A percentile compares a stretch with the other conserved stretches of the same genome.
Evolutionary conservation across 805 yeast species (phyloP).

Genomic region (Zygosaccharomyces kombuchaensis): DNA sequence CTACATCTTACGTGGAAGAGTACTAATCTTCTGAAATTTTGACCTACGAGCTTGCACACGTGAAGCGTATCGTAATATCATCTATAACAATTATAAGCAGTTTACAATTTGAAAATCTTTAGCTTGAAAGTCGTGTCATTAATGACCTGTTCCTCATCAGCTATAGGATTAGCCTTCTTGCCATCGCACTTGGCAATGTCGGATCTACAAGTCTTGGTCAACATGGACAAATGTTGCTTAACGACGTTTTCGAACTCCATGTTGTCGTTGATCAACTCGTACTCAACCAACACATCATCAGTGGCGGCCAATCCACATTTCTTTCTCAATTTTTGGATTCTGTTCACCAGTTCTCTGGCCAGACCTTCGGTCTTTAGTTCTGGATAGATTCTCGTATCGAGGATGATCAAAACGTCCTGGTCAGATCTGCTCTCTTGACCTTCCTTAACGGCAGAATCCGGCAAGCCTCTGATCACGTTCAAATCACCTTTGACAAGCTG

Average conservation of each 20-base stretch:
- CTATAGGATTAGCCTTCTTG: constrained; percentile 51
- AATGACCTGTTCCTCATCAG: constrained; percentile 82
- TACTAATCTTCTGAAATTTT: background rate
- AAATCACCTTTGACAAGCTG: constrained; percentile 82
- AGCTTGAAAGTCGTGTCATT: constrained; percentile 76
- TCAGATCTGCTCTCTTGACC: constrained; percentile 89
- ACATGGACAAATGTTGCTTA: constrained; percentile 57
- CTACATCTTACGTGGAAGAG: background rate
- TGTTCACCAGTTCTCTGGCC: constrained; percentile 93
- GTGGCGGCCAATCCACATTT: constrained; percentile 92
- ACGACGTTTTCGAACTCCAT: constrained; percentile 61
- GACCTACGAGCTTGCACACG: background rate
- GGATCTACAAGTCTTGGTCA: constrained; percentile 73
- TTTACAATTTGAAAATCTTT: constrained; percentile 65
- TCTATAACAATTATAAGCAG: constrained; percentile 3
- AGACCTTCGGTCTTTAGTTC: constrained; percentile 90
- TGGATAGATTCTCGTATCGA: constrained; percentile 83
- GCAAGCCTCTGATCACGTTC: constrained; percentile 84
- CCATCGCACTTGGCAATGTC: constrained; percentile 41
- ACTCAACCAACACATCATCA: constrained; percentile 89
- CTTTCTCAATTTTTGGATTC: constrained; percentile 96
- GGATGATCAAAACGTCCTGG: constrained; percentile 80
- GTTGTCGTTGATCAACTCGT: constrained; percentile 58
- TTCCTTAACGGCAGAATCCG: constrained; percentile 54
- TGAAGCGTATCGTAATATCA: constrained; percentile 2